phyloP scores from a whole-genome alignment of 805 yeast species.

The Nakazawaea laoshanensis region DNA sequence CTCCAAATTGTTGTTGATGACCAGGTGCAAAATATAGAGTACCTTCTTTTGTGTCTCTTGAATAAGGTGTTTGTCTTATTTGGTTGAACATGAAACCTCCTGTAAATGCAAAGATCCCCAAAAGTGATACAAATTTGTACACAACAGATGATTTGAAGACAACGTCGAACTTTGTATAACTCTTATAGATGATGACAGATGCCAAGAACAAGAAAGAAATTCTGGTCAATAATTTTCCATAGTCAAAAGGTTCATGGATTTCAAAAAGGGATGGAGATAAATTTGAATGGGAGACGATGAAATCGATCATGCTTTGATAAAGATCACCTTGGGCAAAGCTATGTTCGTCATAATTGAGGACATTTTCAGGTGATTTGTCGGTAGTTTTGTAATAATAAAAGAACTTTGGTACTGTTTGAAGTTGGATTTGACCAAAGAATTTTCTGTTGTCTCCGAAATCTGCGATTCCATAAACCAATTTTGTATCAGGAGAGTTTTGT shows the following conservation, averaged over 20 bases:
- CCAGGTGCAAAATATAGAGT: slow-evolving; percentile 38
- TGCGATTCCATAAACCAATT: slow-evolving; percentile 61
- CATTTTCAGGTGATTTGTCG: slow-evolving; percentile 21
- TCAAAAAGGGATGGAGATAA: slow-evolving; percentile 18
- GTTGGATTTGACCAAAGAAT: slow-evolving; percentile 40
- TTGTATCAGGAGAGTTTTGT: slow-evolving; percentile 24
- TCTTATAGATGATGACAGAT: slow-evolving; percentile 19
- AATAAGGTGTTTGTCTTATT: slow-evolving; percentile 66
- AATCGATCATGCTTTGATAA: slow-evolving; percentile 19
- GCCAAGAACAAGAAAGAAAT: slow-evolving; percentile 18
- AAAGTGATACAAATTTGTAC: slow-evolving; percentile 69
- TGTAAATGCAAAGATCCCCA: slow-evolving; percentile 60
- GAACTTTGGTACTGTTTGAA: slow-evolving; percentile 75
- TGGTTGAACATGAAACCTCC: slow-evolving; percentile 92
- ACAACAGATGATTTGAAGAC: slow-evolving; percentile 43
- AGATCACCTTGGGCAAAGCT: slow-evolving; percentile 38
- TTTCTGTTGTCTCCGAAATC: slow-evolving; percentile 56
- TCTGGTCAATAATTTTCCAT: slow-evolving; percentile 25
- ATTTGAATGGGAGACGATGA: slow-evolving; percentile 25
- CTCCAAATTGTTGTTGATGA: slow-evolving; percentile 71
- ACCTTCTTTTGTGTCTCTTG: slow-evolving; percentile 32
- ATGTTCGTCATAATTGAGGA: slow-evolving; percentile 27
- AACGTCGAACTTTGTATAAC: slow-evolving; percentile 24
- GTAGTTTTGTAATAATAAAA: slow-evolving; percentile 50
- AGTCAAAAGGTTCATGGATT: slow-evolving; percentile 33